Conservation (phyloP, 2,329 filamentous ascomycete genomes). For the Phialemonium atrogriseum region DNA sequence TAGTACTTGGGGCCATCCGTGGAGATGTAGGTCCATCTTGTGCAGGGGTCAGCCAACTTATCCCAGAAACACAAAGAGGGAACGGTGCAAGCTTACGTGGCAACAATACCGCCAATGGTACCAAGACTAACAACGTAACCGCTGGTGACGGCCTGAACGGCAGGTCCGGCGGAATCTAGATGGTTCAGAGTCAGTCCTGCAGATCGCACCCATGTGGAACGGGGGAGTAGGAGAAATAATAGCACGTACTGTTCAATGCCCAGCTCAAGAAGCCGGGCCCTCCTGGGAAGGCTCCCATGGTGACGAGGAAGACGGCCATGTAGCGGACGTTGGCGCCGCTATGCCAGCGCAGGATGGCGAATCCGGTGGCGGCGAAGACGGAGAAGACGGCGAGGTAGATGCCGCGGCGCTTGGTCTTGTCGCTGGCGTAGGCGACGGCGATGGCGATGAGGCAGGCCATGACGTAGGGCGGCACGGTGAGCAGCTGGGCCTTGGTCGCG, state of each 20-base stretch:
- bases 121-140: slow-evolving; percentile 47
- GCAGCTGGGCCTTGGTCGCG: slow-evolving; percentile 30
- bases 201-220: slow-evolving; percentile 8
- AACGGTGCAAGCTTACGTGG: slow-evolving; percentile 30
- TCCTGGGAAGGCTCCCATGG: slow-evolving; percentile 47
- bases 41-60: slow-evolving; percentile 3
- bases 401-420: slow-evolving; percentile 33
- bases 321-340: slow-evolving; percentile 34
- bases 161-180: slow-evolving; percentile 42
- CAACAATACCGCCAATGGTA: slow-evolving; percentile 47
- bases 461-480: slow-evolving; percentile 35
- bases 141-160: slow-evolving; percentile 45
- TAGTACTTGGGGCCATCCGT: slow-evolving; percentile 36
- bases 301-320: slow-evolving; percentile 46
- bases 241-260: slow-evolving; percentile 44
- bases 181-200: slow-evolving; percentile 8
- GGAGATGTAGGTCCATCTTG: slow-evolving; percentile 43
- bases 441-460: slow-evolving; percentile 30
- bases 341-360: slow-evolving; percentile 41
- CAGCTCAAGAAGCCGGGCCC: slow-evolving; percentile 50
- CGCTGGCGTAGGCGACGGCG: slow-evolving; percentile 27
- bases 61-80: slow-evolving; percentile 9
- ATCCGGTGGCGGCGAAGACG: slow-evolving; percentile 38
- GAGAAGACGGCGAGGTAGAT: slow-evolving; percentile 31
- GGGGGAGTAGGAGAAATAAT: neutral